Base-by-base conservation (phyloP, 345 rosid genomes). In the Garcia nutans region DNA sequence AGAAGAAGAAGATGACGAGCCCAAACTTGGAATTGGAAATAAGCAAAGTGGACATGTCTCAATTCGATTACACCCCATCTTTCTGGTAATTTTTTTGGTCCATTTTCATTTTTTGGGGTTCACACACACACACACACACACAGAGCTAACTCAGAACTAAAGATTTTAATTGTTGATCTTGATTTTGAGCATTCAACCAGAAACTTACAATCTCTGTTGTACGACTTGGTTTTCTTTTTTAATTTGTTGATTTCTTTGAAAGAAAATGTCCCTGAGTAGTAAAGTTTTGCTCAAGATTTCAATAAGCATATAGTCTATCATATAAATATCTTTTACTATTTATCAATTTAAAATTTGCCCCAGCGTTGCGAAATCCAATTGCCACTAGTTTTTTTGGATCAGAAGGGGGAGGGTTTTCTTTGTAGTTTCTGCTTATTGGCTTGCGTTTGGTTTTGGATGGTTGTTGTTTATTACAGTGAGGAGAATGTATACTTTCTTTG, bases 401-500 rank as follows among this genome's bases (percentile, higher is more conserved):
- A 70, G 7, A 24, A 68, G 0, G 15, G 1, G 10, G 57, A 12
- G 58, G 20, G 42, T 2, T 45, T 76, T 59, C 6, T 44, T 16
- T 22, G 10, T 22, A 22, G 8, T 26, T 31, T 69, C 45, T 76
- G 73, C 19, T 61, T 26, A 8, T 12, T 58, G 58, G 41, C 45
- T 44, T 68, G 31, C 0, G 19, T 26, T 45, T 13, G 24, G 10
- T 76, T 3, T 59, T 3, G n/a, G 58, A 19, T 17, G 50, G 67
- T 9, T 37, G 5, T 37, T 64, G 59, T 52, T 64, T 70, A 17
- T 57, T 70, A 24, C 69, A 91, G 97, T 11, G 97, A 92, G 86
- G 95, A 92, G 86, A 91, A 92, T 67, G 97, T 90, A 26, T 91
- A 88, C 82, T 71, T 87, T 55, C 94, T 94, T 16, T 90, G 93